phyloP scores from a whole-genome alignment of 495 filamentous ascomycete species.

The Bacidia gigantensis region DNA sequence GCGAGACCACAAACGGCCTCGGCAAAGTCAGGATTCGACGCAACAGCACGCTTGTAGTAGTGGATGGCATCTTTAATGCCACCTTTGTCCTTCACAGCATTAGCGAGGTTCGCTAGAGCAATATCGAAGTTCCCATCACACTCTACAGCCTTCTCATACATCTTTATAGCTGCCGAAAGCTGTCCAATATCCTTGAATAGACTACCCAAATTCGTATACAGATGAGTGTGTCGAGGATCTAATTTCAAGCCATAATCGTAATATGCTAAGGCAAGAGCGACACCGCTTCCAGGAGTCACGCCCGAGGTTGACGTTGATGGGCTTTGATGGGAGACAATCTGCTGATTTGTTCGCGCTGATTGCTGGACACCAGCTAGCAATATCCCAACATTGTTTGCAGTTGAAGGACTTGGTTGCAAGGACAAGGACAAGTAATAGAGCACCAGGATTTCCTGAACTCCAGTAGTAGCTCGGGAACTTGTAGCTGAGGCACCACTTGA shows the following conservation, averaged over 20 bases:
- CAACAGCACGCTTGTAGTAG: constrained; percentile 85
- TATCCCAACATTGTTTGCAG: constrained; percentile 97
- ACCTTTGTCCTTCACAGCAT: constrained; percentile 95
- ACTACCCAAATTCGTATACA: constrained; percentile 94
- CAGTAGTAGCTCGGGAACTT: constrained; percentile 46
- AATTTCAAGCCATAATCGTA: constrained; percentile 85
- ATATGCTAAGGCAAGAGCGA: constrained; percentile 79
- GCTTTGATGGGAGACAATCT: constrained; percentile 23
- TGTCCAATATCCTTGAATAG: constrained; percentile 95
- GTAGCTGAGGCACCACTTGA: constrained; percentile 53
- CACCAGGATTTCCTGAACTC: constrained; percentile 85
- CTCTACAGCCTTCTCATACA: constrained; percentile 91
- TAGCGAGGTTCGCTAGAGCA: constrained; percentile 90
- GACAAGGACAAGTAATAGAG: constrained; percentile 95
- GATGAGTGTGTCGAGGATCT: constrained; percentile 84
- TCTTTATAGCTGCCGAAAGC: constrained; percentile 76
- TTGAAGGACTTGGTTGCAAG: constrained; percentile 89
- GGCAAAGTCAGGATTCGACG: constrained; percentile 86
- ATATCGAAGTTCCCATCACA: constrained; percentile 94
- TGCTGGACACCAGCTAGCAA: constrained; percentile 89
- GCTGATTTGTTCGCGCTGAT: constrained; percentile 32
- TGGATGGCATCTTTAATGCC: constrained; percentile 79
- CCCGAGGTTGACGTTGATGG: constrained; percentile 53
- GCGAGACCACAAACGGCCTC: constrained; percentile 94
- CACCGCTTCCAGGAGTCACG: constrained; percentile 70